These are phyloP conservation scores for Verticillium longisporum DNA, from an alignment of 2,329 filamentous ascomycete species.

Conservation along the genomic window DNA sequence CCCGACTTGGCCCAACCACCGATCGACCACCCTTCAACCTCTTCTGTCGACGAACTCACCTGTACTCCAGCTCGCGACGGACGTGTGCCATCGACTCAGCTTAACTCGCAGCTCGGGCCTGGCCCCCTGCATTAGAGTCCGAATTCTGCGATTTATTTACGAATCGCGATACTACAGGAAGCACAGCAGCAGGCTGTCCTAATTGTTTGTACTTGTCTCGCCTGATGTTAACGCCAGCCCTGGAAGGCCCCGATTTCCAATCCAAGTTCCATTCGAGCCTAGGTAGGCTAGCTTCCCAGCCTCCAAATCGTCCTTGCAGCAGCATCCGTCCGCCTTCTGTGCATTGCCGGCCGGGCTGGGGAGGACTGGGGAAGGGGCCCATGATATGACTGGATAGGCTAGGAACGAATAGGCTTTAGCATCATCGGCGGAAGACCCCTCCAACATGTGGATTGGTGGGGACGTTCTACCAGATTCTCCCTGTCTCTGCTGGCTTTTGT, in stretches of 20 bases:
- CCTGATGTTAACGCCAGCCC: no score
- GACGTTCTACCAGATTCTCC: neutral
- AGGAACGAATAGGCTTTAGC: neutral
- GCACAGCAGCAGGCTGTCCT: neutral
- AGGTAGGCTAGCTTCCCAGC: neutral
- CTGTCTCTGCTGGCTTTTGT: neutral
- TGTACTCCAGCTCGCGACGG: neutral
- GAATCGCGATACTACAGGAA: neutral
- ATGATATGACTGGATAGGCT: neutral
- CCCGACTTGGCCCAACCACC: neutral
- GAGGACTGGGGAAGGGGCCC: neutral
- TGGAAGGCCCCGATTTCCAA: no score
- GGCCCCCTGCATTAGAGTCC: neutral
- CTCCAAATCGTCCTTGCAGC: neutral
- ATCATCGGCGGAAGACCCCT: neutral
- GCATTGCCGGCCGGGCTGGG: neutral
- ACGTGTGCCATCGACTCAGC: neutral
- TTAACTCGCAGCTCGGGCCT: neutral
- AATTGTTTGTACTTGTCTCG: neutral
- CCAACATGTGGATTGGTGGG: neutral
- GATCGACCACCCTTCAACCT: neutral
- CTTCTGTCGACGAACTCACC: neutral
- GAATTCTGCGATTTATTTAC: neutral
- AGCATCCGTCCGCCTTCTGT: neutral
- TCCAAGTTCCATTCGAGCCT: neutral